Base-by-base conservation (phyloP, 176 grass and related monocot species). In the Aegilops sharonensis region DNA sequence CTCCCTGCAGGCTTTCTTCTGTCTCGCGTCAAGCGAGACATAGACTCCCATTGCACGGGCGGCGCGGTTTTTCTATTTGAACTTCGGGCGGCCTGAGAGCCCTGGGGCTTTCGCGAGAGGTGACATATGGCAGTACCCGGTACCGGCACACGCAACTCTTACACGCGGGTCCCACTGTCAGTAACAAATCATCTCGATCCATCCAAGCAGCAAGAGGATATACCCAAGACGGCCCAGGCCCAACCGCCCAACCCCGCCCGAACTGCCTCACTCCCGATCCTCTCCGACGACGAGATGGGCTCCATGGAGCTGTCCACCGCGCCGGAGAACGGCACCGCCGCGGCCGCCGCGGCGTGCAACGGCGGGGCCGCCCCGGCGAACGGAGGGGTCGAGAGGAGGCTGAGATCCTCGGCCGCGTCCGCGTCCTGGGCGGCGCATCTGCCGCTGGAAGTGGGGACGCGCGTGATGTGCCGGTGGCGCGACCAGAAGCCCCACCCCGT, bases 401-500 rank as follows among this genome's bases (percentile, higher is more conserved):
- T 86, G 32, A 93, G 83, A 67, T 90, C 88, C 25, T 83, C 84
- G 20, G 45, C 85, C 1, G 65, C 54, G 52, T 78, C 75, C 45
- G 60, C 60, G 21, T 40, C 81, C 35, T 87, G 77, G 42, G 54
- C 68, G 56, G 72, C 84, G 57, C 76, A 74, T 77, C 87, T 91
- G 11, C 97, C 97, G 50, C 89, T 99, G 81, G 97, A 96, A 74
- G 94, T 99, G 39, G 97, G 97, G 1, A 99, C 94, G 81, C 93
- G 89, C 89, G 97, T 96, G 30, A 96, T 99, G 97, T 96, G 97
- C 86, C 92, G 92, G 80, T 99, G 97, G 97, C 85, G 97, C 61
- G 97, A 99, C 77, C 89, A 93, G 90, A 96, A 99, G 87, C 88
- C 89, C 77, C 97, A 99, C 74, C 97, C 97, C 1, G 97, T 99